A percentile compares a stretch with the other conserved stretches of the same genome.
Conservation (phyloP, 768 basidiomycete genomes). For the Serendipita sp. region DNA sequence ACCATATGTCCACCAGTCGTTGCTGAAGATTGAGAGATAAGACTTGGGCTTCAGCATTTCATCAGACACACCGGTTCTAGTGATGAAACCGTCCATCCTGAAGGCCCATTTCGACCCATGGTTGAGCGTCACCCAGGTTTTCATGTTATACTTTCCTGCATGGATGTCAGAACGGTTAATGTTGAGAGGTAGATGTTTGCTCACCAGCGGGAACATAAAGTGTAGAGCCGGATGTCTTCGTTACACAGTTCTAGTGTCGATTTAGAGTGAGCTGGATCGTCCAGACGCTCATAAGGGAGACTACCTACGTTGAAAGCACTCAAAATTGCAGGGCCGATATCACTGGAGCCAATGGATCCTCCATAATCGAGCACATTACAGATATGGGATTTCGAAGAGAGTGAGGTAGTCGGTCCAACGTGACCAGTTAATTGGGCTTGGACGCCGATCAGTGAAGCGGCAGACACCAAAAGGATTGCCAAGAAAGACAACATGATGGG, state of each 20-base stretch:
- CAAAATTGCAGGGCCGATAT: constrained; percentile 18
- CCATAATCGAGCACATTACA: constrained; percentile 19
- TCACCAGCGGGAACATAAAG: constrained; percentile 16
- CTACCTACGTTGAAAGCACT: constrained; percentile 14
- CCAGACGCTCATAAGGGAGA: constrained; percentile 9
- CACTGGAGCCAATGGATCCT: constrained; percentile 16
- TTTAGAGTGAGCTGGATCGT: constrained; percentile 16
- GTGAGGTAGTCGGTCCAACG: constrained; percentile 16
- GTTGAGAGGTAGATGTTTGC: constrained; percentile 10
- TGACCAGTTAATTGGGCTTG: constrained; percentile 14
- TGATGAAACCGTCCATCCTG: constrained; percentile 18
- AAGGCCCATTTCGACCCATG: constrained; percentile 12
- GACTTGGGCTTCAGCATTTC: not conserved
- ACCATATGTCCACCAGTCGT: constrained; percentile 19
- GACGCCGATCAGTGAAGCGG: not conserved
- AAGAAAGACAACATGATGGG: too few relatives aligned
- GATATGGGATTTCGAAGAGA: constrained; percentile 13
- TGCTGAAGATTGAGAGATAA: not conserved
- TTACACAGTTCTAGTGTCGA: constrained; percentile 17
- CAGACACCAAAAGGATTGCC: too few relatives aligned
- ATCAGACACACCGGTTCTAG: constrained; percentile 13
- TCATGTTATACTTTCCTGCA: constrained; percentile 11
- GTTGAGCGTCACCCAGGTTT: constrained; percentile 18
- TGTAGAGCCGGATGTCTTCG: constrained; percentile 13
- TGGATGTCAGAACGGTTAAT: not conserved